A percentile compares a stretch with the other conserved stretches of the same genome.
Conservation (phyloP, 2,329 filamentous ascomycete species). For the Aspergillus glaucus region DNA sequence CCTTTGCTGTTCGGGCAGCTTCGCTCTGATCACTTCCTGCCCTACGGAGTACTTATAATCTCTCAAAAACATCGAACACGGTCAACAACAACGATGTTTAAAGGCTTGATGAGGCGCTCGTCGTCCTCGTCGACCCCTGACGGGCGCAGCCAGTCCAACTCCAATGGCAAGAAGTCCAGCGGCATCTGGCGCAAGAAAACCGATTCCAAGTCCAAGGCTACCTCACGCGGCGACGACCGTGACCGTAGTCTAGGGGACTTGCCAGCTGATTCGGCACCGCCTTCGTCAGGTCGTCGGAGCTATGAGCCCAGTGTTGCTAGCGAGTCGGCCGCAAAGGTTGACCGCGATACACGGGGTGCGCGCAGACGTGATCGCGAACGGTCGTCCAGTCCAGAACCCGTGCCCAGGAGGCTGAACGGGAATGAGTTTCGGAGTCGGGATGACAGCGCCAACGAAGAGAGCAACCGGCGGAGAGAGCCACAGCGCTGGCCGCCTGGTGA, state of each 20-base stretch:
- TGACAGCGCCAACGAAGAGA: slow-evolving; percentile 3
- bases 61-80: background rate
- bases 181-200: slow-evolving; percentile 22
- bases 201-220: slow-evolving; percentile 33
- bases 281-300: slow-evolving; percentile 20
- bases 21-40: background rate
- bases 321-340: slow-evolving; percentile 26
- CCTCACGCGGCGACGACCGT: slow-evolving; percentile 43
- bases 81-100: slow-evolving; percentile 27
- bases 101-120: slow-evolving; percentile 31
- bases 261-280: slow-evolving; percentile 16
- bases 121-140: slow-evolving; percentile 14
- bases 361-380: slow-evolving; percentile 20
- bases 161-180: slow-evolving; percentile 14
- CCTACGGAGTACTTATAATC: background rate
- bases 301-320: slow-evolving; percentile 21
- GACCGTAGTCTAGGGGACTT: slow-evolving; percentile 34
- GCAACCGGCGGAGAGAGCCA: slow-evolving; percentile 18
- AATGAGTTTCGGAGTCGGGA: slow-evolving; percentile 16
- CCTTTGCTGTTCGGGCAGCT: slow-evolving; percentile 16
- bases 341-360: slow-evolving; percentile 10
- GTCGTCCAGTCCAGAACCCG: slow-evolving; percentile 22
- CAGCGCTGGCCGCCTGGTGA: slow-evolving; percentile 26
- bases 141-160: slow-evolving; percentile 24
- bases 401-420: slow-evolving; percentile 15